These are phyloP conservation scores for Lipomyces mesembrius DNA, from an alignment of 805 yeast species.

Conservation along the genomic window DNA sequence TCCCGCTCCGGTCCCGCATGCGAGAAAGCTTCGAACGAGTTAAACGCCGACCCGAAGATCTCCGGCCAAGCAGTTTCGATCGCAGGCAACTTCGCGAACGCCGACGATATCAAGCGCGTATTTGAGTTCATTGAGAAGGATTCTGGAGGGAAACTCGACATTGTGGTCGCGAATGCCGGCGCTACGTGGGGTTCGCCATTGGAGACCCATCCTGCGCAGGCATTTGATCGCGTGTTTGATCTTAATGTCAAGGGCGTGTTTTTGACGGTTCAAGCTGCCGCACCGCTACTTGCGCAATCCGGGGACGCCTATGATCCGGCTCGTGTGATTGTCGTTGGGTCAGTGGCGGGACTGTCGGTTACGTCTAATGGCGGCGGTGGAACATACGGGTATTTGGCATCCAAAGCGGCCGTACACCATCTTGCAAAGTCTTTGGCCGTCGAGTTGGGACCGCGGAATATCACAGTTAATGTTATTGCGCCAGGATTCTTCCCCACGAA, in stretches of 20 bases:
- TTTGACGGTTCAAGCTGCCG: conserved; percentile 63
- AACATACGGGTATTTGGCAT: conserved; percentile 71
- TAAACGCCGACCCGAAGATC: conserved; percentile 42
- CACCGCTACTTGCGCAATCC: conserved; percentile 60
- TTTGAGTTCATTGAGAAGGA: conserved; percentile 48
- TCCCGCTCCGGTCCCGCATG: conserved; percentile 69
- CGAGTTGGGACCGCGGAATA: conserved; percentile 67
- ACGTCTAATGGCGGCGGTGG: conserved; percentile 54
- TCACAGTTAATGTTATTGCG: conserved; percentile 71
- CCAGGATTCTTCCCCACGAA: conserved; percentile 80
- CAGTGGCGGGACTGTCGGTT: conserved; percentile 57
- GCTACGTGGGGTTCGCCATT: conserved; percentile 77
- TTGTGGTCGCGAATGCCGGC: conserved; percentile 77
- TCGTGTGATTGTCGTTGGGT: conserved; percentile 67
- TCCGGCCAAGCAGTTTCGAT: conserved; percentile 51
- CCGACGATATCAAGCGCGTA: conserved; percentile 55
- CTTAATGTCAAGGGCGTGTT: conserved; percentile 73
- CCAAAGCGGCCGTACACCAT: conserved; percentile 77
- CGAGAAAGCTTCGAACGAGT: conserved; percentile 55
- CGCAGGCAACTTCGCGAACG: conserved; percentile 58
- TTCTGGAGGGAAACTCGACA: conserved; percentile 56
- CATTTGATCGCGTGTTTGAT: conserved; percentile 64
- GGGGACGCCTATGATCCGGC: conserved; percentile 63
- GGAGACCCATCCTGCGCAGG: conserved; percentile 62
- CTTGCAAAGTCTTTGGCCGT: conserved; percentile 65